Base-by-base conservation (phyloP, 441 rosid species). In the Pelargonium citronellum region DNA sequence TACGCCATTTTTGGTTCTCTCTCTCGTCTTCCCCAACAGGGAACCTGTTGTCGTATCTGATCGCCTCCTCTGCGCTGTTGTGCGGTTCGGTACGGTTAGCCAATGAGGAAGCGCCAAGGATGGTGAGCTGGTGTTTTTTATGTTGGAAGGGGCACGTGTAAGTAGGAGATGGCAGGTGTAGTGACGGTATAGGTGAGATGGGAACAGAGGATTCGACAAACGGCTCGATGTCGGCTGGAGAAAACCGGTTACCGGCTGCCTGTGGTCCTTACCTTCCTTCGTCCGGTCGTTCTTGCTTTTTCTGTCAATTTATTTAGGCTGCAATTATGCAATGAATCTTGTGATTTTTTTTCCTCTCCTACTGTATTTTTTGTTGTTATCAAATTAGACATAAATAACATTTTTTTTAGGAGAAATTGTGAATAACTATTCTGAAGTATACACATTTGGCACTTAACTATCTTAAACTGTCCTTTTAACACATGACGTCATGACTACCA, bases 1-100 rank as follows among this genome's bases (percentile, higher is more conserved):
- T 60, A 20, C 15, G 46, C 43, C 64, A 60, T 60, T 24, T 60
- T 24, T 17, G 64, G 64, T 17, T 60, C 34, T 55, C 61, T 55
- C 61, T 55, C 61, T 8, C 46, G 11, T 41, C 46, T 41, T 2
- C 24, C 61, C 10, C 34, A 24, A 60, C 64, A 60, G 46, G 34
- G 64, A 60, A 20, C 64, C 37, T 20, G 34, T 60, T 60, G 64
- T 60, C 64, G 34, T 60, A 60, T 30, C 37, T 60, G 34, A 24
- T 19, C 15, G 5, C 37, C 64, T 60, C 15, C 64, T 12, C 37
- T 60, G 30, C 30, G 30, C 30, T 58, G 30, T 58, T 8, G 30
- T 20, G 37, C n/a, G 37, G 37, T 10, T 60, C 64, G 34, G 37
- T 60, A 24, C n/a, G 64, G 17, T 19, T 7, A 60, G 64, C 64